Percentiles rank a stretch among this genome's conserved stretches.
These are phyloP conservation scores for Oryza coarctata DNA, from an alignment of 176 grass and related monocot genomes.

Conservation along the genomic window DNA sequence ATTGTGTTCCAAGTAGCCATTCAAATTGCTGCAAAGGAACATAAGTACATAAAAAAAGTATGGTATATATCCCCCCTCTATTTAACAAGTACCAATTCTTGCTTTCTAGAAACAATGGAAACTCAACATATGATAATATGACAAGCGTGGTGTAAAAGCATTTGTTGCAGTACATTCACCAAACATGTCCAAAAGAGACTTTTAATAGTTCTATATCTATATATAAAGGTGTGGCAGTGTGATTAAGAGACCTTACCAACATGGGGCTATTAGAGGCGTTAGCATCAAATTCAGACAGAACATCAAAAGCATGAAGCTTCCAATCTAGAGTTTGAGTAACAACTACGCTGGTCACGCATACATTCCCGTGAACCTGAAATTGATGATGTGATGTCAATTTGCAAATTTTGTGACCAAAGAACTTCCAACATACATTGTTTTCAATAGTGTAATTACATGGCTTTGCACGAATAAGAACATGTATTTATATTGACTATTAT, in stretches of 20 bases:
- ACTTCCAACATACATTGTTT: conserved; percentile 10
- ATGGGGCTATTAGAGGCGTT: conserved; percentile 63
- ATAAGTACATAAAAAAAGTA: conserved; percentile 20
- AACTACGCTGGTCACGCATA: conserved; percentile 92
- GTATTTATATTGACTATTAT: not conserved
- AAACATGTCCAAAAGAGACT: conserved; percentile 18
- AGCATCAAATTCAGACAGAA: conserved; percentile 96
- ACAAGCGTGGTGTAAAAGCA: conserved; percentile 11
- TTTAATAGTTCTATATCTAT: not conserved
- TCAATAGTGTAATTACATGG: not conserved
- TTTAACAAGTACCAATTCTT: not conserved
- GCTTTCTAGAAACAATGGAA: conserved; percentile 20
- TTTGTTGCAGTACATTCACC: conserved; percentile 18
- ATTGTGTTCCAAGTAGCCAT: conserved; percentile 92
- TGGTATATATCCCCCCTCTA: not conserved
- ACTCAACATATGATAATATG: not conserved
- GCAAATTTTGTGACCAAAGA: conserved; percentile 16
- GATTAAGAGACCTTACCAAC: conserved; percentile 61
- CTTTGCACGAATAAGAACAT: not conserved
- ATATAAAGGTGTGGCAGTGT: conserved; percentile 10
- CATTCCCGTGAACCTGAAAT: conserved; percentile 96
- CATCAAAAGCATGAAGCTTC: conserved; percentile 99
- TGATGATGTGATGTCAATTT: conserved; percentile 36
- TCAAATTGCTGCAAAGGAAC: conserved; percentile 80
- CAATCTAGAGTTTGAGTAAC: conserved; percentile 97